phyloP scores from a whole-genome alignment of 2,329 filamentous ascomycete genomes.

The Sporothrix protearum region DNA sequence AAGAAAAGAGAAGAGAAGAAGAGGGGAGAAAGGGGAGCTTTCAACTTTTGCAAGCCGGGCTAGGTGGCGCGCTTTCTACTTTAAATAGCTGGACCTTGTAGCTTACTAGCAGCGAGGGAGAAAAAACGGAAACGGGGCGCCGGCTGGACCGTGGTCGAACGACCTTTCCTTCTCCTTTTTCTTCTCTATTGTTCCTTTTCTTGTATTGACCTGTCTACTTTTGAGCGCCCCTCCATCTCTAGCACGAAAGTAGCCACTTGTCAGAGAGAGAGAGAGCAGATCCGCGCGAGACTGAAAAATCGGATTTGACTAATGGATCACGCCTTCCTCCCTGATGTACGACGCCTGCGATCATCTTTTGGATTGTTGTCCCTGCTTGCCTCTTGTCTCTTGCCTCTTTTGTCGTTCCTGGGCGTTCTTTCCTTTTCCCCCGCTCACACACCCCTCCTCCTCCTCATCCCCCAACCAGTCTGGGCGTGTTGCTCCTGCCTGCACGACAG shows the following conservation, averaged over 20 bases:
- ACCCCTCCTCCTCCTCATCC: neutral
- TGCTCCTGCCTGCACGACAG: neutral
- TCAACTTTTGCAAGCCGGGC: constrained; percentile 1
- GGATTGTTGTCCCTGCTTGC: neutral
- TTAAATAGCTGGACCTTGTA: constrained; percentile 15
- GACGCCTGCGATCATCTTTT: neutral
- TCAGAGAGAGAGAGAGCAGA: neutral
- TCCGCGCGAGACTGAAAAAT: neutral
- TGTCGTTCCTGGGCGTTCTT: neutral
- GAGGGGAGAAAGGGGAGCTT: neutral
- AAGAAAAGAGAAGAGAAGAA: neutral
- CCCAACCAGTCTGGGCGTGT: no score
- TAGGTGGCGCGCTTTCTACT: constrained; percentile 4
- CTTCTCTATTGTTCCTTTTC: constrained; percentile 2
- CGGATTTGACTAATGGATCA: constrained; percentile 28
- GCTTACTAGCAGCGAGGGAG: neutral
- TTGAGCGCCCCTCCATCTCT: neutral
- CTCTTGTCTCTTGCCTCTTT: neutral
- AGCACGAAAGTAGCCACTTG: neutral
- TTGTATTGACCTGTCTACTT: neutral
- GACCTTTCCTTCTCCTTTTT: neutral
- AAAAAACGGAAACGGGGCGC: constrained; percentile 9
- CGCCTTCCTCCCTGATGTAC: constrained; percentile 25
- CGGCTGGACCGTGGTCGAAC: neutral
- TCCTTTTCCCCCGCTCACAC: neutral